Evolutionary conservation across 1,284 basidiomycete species (phyloP), one percentile per base, ranked within the genome.

Genomic region (Rugosomyces carneus): DNA sequence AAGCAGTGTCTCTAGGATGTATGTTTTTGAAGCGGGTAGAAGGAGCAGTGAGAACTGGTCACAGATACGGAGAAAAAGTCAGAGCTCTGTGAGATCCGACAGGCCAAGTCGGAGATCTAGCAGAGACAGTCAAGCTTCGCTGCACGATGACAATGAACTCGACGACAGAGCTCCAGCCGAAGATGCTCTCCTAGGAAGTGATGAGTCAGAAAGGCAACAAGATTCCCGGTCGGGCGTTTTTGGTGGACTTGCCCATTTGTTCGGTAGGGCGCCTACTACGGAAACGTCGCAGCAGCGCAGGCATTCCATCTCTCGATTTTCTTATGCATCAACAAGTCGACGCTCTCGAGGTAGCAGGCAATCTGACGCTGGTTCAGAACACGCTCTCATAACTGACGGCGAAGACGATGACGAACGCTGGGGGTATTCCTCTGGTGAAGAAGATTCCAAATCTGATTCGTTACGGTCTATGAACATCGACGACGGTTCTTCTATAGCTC

Each of bases 361-460:
- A 39, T 84, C 82, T 16, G 75, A 78, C 29, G 71, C 66, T 20
- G 76, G 70, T 31, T 82, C 81, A 1, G 80, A 84, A 35, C 65
- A 81, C 57, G 79, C 72, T 9, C 54, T 75, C 13, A 76, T 70
- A 27, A 71, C 66, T 11, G 78, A 75, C 10, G 74, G 76, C 19
- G 78, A 76, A 37, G 73, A 68, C 42, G 81, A 85, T 19, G 29
- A 40, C 39, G 85, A 88, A 50, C 73, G 83, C 5, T 89, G 86
- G 86, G 87, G 87, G 3, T 89, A 89, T 60, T 79, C 81, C 15
- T 88, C 86, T 5, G 84, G 77, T 16, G 86, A 89, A 59, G 83
- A 81, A 53, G 75, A 74, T 40, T 69, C 66, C 27, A 83, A 87
- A 44, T 73, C 65, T 36, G 64, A 66, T 31, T 64, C 56, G 8